Conservation (phyloP, 306 rosid genomes). For the Quillaja saponaria region DNA sequence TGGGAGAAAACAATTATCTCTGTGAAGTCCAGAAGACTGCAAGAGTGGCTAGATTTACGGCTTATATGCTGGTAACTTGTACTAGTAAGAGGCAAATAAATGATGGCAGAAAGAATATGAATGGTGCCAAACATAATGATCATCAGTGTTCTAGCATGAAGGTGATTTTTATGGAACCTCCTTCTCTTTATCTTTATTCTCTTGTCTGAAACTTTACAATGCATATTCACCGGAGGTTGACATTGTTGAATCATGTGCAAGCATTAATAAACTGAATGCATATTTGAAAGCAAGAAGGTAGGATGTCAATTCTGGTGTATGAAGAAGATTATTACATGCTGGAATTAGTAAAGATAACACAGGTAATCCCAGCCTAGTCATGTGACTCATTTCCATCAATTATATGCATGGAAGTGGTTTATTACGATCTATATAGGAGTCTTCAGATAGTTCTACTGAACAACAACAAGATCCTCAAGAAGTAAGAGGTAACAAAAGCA, state of each 20-base stretch:
- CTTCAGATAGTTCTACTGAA: constrained; percentile 72
- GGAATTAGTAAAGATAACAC: constrained; percentile 61
- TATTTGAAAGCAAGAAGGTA: constrained; percentile 63
- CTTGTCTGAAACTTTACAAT: constrained; percentile 50
- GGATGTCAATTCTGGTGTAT: constrained; percentile 73
- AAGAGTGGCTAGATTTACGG: too few species aligned
- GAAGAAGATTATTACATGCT: constrained; percentile 71
- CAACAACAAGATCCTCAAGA: constrained; percentile 49
- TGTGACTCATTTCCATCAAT: constrained; percentile 10
- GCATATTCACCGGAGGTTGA: constrained; percentile 64
- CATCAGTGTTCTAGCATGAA: too few species aligned
- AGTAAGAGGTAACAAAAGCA: constrained; percentile 72
- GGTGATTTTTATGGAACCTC: too few species aligned
- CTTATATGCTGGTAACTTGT: too few species aligned
- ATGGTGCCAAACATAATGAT: background rate
- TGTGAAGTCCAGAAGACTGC: too few species aligned
- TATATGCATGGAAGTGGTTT: constrained; percentile 77
- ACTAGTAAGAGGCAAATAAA: too few species aligned
- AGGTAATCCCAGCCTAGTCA: constrained; percentile 44
- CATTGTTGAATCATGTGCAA: constrained; percentile 69
- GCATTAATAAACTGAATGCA: constrained; percentile 53
- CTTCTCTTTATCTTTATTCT: too few species aligned
- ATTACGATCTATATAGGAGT: constrained; percentile 80
- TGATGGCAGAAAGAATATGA: background rate
- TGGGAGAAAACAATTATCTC: too few species aligned